Evolutionary conservation across 129 eudicot species (phyloP).

Genomic region (Gnaphalium uliginosum): DNA sequence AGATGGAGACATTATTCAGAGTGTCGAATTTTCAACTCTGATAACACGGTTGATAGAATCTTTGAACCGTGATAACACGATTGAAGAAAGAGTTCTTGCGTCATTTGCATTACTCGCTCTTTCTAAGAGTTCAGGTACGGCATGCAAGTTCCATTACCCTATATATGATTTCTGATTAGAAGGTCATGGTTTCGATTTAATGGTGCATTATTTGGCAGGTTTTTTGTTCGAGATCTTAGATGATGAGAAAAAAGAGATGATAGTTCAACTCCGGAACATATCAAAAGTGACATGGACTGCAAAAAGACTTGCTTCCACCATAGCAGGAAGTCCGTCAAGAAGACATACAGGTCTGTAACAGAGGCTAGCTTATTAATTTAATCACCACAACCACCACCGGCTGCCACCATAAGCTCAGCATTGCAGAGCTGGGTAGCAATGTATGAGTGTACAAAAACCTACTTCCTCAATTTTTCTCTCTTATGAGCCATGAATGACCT

Average conservation of each 20-base stretch:
- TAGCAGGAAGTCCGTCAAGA: conserved; percentile 35
- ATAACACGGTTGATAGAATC: conserved; percentile 39
- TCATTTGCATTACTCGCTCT: conserved; percentile 56
- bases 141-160: background rate
- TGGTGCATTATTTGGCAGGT: conserved; percentile 32
- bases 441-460: conserved; percentile 33
- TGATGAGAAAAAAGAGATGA: conserved; percentile 34
- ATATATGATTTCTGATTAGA: background rate
- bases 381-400: background rate
- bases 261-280: conserved; percentile 44
- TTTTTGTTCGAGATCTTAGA: conserved; percentile 27
- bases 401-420: background rate
- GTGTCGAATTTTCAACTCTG: conserved; percentile 41
- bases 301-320: conserved; percentile 41
- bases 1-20: conserved; percentile 45
- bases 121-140: conserved; percentile 58
- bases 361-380: conserved; percentile 2
- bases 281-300: conserved; percentile 82
- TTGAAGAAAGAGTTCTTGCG: conserved; percentile 76
- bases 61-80: conserved; percentile 39
- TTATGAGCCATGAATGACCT: conserved; percentile 14
- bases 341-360: conserved; percentile 21
- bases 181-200: background rate
- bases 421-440: conserved; percentile 15
- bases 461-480: conserved; percentile 26